Evolutionary conservation across 179 eudicot genomes (phyloP).

Genomic region (Nepenthes alata): DNA sequence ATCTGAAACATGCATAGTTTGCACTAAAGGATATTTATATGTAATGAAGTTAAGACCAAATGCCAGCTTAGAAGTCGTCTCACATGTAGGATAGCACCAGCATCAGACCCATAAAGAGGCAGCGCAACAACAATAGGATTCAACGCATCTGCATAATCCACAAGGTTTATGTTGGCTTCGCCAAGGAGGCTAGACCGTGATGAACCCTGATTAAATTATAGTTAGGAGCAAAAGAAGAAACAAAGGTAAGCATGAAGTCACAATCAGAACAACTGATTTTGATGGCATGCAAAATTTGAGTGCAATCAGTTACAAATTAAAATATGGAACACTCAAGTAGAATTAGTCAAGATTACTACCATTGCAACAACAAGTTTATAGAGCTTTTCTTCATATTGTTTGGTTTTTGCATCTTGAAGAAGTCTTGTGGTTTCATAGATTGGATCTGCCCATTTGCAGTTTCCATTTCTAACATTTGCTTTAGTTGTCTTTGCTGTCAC

Average conservation of each 20-base stretch:
- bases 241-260: constrained; percentile 5
- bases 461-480: constrained; percentile 91
- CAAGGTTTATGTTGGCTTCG: constrained; percentile 85
- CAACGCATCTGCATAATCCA: constrained; percentile 71
- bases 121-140: constrained; percentile 56
- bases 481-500: constrained; percentile 85
- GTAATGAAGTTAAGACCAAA: background rate
- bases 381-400: constrained; percentile 75
- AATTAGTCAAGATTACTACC: constrained; percentile 31
- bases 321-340: constrained; percentile 1
- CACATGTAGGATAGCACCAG: constrained; percentile 81
- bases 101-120: constrained; percentile 80
- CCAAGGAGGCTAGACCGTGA: constrained; percentile 87
- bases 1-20: background rate
- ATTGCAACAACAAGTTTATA: constrained; percentile 88
- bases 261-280: background rate
- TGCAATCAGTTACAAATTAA: background rate
- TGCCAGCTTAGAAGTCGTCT: constrained; percentile 12
- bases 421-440: constrained; percentile 95
- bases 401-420: constrained; percentile 72
- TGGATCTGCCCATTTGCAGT: constrained; percentile 97
- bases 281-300: background rate
- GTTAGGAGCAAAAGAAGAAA: constrained; percentile 2
- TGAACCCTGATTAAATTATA: constrained; percentile 55
- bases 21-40: background rate